A percentile compares a stretch with the other conserved stretches of the same genome.
phyloP scores from a whole-genome alignment of 345 rosid genomes.

The Syzygium oleosum region DNA sequence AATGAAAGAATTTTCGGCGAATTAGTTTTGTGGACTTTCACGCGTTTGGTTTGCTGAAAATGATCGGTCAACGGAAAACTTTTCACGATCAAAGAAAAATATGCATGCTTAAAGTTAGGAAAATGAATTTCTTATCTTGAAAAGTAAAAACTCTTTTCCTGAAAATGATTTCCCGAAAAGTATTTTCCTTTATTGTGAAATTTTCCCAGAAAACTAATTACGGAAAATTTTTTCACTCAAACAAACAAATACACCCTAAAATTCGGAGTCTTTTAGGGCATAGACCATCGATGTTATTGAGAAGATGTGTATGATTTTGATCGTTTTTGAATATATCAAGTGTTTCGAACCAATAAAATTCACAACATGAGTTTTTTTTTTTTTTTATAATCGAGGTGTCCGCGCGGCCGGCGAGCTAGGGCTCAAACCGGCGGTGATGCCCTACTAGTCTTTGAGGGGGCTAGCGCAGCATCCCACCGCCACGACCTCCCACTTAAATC shows the following conservation, averaged over 20 bases:
- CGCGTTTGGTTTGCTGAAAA: too few relatives aligned
- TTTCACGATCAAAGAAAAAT: too few relatives aligned
- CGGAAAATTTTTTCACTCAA: accelerated
- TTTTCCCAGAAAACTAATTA: accelerated
- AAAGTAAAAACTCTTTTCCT: not conserved
- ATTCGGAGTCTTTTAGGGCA: accelerated
- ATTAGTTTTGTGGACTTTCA: too few relatives aligned
- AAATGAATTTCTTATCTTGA: accelerated
- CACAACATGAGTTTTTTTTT: not conserved
- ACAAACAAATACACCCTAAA: accelerated
- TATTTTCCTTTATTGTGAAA: accelerated
- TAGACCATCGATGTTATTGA: accelerated
- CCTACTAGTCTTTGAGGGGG: too few relatives aligned
- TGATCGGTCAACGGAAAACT: too few relatives aligned
- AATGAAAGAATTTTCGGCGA: too few relatives aligned
- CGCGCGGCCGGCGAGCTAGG: too few relatives aligned
- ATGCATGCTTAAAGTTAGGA: not conserved
- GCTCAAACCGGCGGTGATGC: too few relatives aligned
- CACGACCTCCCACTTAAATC: too few relatives aligned
- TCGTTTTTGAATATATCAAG: not conserved
- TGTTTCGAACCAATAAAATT: not conserved
- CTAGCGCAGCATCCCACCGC: too few relatives aligned
- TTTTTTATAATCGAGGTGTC: too few relatives aligned
- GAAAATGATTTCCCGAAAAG: accelerated
- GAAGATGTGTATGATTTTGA: accelerated